These are phyloP conservation scores for Aspergillus nanangensis DNA, from an alignment of 495 filamentous ascomycete genomes.

Conservation along the genomic window DNA sequence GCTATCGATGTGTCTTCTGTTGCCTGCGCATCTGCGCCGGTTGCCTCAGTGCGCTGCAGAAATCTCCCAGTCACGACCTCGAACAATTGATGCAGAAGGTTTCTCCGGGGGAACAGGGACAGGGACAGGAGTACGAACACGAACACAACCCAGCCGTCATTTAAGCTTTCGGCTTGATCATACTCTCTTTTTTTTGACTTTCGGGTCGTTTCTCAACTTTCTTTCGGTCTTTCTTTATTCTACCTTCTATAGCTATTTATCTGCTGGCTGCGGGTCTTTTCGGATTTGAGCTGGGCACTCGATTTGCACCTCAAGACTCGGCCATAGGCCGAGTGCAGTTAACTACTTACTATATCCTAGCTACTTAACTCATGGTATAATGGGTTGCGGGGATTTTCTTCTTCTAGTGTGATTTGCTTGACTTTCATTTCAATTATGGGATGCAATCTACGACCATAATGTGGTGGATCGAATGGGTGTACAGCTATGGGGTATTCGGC, in stretches of 20 bases:
- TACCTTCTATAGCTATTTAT: constrained; percentile 5
- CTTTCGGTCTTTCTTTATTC: no score
- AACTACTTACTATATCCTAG: no score
- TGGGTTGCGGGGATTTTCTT: no score
- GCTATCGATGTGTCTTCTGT: constrained; percentile 46
- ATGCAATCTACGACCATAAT: background rate
- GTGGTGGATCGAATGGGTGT: background rate
- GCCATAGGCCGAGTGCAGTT: no score
- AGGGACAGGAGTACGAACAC: no score
- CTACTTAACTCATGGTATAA: background rate
- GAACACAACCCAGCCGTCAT: no score
- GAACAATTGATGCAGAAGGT: constrained; percentile 23
- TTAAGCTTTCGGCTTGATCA: no score
- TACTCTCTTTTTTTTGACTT: no score
- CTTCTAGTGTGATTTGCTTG: background rate
- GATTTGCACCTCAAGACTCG: background rate
- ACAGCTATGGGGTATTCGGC: background rate
- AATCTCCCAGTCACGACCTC: constrained; percentile 32
- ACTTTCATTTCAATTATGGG: no score
- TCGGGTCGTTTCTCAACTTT: no score
- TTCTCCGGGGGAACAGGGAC: background rate
- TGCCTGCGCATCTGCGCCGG: constrained; percentile 41
- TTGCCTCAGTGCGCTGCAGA: constrained; percentile 37
- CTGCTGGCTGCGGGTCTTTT: background rate
- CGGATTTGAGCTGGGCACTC: background rate